phyloP scores from a whole-genome alignment of 2,329 filamentous ascomycete species.

The Westerdykella aurantiaca region DNA sequence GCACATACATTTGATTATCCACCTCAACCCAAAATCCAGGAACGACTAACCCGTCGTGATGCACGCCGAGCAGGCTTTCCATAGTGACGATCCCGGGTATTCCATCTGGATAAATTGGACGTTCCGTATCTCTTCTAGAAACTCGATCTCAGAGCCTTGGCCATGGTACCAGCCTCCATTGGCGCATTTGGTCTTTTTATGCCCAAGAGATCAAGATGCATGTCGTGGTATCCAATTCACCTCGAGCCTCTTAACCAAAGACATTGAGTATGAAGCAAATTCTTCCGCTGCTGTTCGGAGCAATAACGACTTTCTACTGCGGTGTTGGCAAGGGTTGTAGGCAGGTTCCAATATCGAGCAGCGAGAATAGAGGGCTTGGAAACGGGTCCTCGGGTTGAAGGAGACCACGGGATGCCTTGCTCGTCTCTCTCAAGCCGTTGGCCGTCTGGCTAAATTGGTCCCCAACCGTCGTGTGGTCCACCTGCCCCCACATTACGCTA shows the following conservation, averaged over 20 bases:
- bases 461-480: background rate
- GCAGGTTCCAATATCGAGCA: background rate
- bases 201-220: no score
- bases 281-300: constrained; percentile 14
- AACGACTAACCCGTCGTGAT: background rate
- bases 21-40: background rate
- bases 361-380: constrained; percentile 13
- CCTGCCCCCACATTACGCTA: constrained; percentile 1
- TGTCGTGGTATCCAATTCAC: no score
- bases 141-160: background rate
- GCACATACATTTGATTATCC: no score
- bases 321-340: background rate
- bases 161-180: background rate
- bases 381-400: constrained; percentile 24
- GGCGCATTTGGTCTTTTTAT: background rate
- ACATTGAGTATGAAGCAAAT: constrained; percentile 13
- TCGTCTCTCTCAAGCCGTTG: background rate
- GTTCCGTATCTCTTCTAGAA: background rate
- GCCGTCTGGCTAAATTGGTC: background rate
- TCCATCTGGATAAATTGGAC: constrained; percentile 24
- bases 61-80: constrained; percentile 13
- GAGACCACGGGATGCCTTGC: background rate
- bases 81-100: constrained; percentile 28
- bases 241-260: background rate
- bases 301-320: background rate